These are phyloP conservation scores for Selenicereus undatus DNA, from an alignment of 148 eudicot genomes.

Conservation along the genomic window DNA sequence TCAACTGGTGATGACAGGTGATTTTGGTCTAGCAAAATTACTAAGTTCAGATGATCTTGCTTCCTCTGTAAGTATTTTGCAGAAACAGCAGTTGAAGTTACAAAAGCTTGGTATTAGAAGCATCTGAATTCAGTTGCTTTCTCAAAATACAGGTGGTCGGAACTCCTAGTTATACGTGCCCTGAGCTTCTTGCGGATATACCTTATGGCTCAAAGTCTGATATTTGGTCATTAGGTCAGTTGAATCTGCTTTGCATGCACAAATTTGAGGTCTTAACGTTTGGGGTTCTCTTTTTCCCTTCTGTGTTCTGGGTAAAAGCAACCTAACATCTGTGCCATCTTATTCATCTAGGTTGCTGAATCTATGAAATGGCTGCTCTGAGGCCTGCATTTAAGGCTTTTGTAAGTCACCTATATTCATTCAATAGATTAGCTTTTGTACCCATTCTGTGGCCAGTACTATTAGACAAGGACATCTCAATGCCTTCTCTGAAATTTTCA, in stretches of 20 bases:
- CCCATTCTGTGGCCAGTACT: not conserved
- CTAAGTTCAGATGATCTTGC: conserved; percentile 84
- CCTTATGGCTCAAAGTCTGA: conserved; percentile 99
- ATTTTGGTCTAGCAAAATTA: conserved; percentile 94
- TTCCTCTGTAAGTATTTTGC: conserved; percentile 68
- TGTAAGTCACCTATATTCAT: conserved; percentile 47
- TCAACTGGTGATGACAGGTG: conserved; percentile 50
- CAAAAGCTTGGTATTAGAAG: not conserved
- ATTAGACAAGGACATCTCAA: not conserved
- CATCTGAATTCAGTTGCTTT: conserved; percentile 10
- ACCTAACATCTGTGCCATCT: not conserved
- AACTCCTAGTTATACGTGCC: conserved; percentile 98
- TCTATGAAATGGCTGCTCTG: conserved; percentile 91
- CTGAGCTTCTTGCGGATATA: conserved; percentile 98
- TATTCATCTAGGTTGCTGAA: conserved; percentile 68
- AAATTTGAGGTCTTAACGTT: not conserved
- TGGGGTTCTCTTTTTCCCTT: too few relatives aligned
- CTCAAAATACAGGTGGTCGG: conserved; percentile 73
- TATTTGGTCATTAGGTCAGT: conserved; percentile 92
- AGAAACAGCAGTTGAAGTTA: not conserved
- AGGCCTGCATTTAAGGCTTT: conserved; percentile 95
- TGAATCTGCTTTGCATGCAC: not conserved
- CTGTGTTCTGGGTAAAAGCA: not conserved
- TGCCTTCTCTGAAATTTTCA: not conserved
- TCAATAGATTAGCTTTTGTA: not conserved